Conservation (phyloP, 192 early-diverging fungal genomes). For the Gamsiella multidivaricata region DNA sequence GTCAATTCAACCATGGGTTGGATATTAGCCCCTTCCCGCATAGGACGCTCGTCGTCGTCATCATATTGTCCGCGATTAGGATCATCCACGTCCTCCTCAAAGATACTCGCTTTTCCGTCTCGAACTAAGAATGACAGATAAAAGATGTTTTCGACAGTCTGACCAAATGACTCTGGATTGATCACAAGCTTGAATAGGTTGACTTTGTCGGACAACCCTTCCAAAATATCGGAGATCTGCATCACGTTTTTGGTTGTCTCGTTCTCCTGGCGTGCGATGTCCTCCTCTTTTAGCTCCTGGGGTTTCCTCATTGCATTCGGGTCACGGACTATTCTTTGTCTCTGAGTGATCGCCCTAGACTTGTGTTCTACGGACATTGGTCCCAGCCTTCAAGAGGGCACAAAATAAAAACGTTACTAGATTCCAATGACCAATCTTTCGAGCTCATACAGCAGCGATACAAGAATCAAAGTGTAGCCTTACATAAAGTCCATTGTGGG, state of each 20-base stretch:
- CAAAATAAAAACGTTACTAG: slow-evolving; percentile 12
- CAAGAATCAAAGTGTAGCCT: slow-evolving; percentile 23
- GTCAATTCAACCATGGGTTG: slow-evolving; percentile 62
- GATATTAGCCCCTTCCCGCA: slow-evolving; percentile 22
- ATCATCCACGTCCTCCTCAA: slow-evolving; percentile 74
- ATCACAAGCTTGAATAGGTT: slow-evolving; percentile 89
- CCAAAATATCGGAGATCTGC: slow-evolving; percentile 70
- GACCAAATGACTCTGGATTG: slow-evolving; percentile 91
- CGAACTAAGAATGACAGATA: slow-evolving; percentile 96
- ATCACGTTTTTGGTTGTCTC: slow-evolving; percentile 89
- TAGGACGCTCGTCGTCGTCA: slow-evolving; percentile 35
- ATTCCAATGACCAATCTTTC: too few relatives aligned
- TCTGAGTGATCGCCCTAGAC: slow-evolving; percentile 36
- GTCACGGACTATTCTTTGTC: slow-evolving; percentile 48
- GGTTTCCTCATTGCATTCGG: slow-evolving; percentile 58
- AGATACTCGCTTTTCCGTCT: slow-evolving; percentile 81
- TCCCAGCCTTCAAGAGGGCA: slow-evolving; percentile 63
- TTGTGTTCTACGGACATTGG: slow-evolving; percentile 75
- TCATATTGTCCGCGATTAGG: slow-evolving; percentile 39
- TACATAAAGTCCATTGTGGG: slow-evolving; percentile 86
- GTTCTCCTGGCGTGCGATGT: slow-evolving; percentile 84
- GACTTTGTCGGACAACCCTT: slow-evolving; percentile 61
- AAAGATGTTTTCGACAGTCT: slow-evolving; percentile 97
- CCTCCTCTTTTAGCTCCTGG: slow-evolving; percentile 68
- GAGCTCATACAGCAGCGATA: neutral